A percentile compares a stretch with the other conserved stretches of the same genome.
Evolutionary conservation across 1,284 basidiomycete species (phyloP).

Genomic region (Dichomitus squalens): DNA sequence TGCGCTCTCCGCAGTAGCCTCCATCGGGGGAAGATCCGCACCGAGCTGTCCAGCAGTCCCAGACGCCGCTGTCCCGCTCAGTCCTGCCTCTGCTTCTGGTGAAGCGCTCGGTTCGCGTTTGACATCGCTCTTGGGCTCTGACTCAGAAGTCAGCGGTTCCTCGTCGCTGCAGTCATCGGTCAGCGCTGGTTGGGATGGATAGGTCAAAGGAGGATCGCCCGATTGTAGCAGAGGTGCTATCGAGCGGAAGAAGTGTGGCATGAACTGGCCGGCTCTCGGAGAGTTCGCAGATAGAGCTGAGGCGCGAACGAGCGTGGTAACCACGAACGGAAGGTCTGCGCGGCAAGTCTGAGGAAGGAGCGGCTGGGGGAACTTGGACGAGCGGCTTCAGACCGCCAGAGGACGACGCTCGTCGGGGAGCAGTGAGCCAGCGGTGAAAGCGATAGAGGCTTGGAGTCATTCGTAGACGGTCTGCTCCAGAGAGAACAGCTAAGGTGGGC

Average conservation of each 20-base stretch:
- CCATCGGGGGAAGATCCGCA: neutral
- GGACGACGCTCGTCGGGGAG: conserved; percentile 13
- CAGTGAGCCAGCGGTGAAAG: conserved; percentile 10
- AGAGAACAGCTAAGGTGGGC: conserved; percentile 53
- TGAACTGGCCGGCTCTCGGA: conserved; percentile 24
- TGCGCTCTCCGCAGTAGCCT: conserved; percentile 2
- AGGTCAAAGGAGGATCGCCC: conserved; percentile 39
- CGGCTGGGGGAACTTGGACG: conserved; percentile 6
- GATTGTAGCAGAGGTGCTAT: conserved; percentile 29
- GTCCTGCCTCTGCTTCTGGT: neutral
- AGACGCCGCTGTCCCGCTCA: neutral
- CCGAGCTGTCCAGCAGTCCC: neutral
- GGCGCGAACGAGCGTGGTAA: conserved; percentile 23
- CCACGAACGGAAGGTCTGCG: conserved; percentile 24
- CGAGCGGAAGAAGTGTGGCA: conserved; percentile 27
- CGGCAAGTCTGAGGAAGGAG: conserved; percentile 26
- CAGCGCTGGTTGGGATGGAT: conserved; percentile 44
- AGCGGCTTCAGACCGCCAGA: conserved; percentile 10
- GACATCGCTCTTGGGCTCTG: conserved; percentile 37
- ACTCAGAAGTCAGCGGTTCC: conserved; percentile 34
- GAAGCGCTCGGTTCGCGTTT: neutral
- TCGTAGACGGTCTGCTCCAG: conserved; percentile 51
- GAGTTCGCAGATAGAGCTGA: conserved; percentile 29
- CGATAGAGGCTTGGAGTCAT: conserved; percentile 26
- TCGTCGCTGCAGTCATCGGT: conserved; percentile 39